These are phyloP conservation scores for Ochetophila trinervis DNA, from an alignment of 306 rosid species.

Conservation along the genomic window DNA sequence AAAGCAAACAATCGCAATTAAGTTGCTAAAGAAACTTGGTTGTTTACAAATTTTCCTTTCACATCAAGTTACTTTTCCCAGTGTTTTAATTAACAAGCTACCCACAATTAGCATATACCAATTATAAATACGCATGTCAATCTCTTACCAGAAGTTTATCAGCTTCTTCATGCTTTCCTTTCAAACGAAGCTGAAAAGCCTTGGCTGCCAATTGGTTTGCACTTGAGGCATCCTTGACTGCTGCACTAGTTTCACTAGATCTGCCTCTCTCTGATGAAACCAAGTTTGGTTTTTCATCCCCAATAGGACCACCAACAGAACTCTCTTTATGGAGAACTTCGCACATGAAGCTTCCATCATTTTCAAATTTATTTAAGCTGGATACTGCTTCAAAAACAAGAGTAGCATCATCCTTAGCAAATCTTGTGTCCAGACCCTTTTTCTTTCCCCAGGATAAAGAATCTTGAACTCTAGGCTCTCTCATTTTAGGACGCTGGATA, in stretches of 20 bases:
- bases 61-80: too few relatives aligned
- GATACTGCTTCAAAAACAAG: slow-evolving; percentile 67
- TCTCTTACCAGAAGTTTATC: slow-evolving; percentile 65
- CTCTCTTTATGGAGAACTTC: slow-evolving; percentile 35
- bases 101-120: too few relatives aligned
- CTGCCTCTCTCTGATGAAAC: slow-evolving; percentile 29
- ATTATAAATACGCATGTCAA: neutral
- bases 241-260: slow-evolving; percentile 30
- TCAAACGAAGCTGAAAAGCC: slow-evolving; percentile 87
- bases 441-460: slow-evolving; percentile 76
- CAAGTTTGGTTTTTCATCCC: slow-evolving; percentile 31
- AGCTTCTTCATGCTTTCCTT: slow-evolving; percentile 92
- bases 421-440: slow-evolving; percentile 34
- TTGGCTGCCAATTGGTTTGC: slow-evolving; percentile 97
- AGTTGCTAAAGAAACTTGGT: too few relatives aligned
- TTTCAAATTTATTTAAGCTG: slow-evolving; percentile 63
- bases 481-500: slow-evolving; percentile 55
- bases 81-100: too few relatives aligned
- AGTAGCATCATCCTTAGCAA: slow-evolving; percentile 48
- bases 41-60: too few relatives aligned
- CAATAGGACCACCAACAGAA: slow-evolving; percentile 31
- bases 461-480: slow-evolving; percentile 66
- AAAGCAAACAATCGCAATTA: too few relatives aligned
- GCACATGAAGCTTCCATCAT: slow-evolving; percentile 69
- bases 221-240: slow-evolving; percentile 48